Evolutionary conservation across 495 filamentous ascomycete genomes (phyloP).

Genomic region (Cercophora scortea): DNA sequence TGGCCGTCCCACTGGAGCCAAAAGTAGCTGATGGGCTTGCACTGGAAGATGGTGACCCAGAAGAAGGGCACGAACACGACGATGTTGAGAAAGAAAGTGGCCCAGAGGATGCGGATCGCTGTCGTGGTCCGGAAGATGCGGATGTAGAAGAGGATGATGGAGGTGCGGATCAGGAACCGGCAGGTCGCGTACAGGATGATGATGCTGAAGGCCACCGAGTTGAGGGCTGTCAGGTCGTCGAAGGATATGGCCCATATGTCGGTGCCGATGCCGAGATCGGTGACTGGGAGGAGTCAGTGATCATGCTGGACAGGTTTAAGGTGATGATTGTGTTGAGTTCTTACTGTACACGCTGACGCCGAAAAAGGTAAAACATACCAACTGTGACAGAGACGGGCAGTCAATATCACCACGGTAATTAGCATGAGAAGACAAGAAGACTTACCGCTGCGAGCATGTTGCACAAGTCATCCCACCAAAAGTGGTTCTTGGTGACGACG

Average conservation of each 20-base stretch:
- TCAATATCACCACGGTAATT: not conserved
- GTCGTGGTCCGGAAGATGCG: slow-evolving; percentile 33
- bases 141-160: slow-evolving; percentile 44
- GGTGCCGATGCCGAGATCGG: slow-evolving; percentile 29
- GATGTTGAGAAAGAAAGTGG: slow-evolving; percentile 23
- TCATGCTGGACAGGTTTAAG: not conserved
- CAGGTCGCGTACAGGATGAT: slow-evolving; percentile 33
- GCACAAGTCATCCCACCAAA: slow-evolving; percentile 27
- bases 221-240: slow-evolving; percentile 2
- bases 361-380: slow-evolving; percentile 7
- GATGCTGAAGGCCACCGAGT: slow-evolving; percentile 13
- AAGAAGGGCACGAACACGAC: slow-evolving; percentile 30
- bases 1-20: slow-evolving; percentile 24
- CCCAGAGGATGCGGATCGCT: slow-evolving; percentile 14
- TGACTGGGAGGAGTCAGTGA: slow-evolving; percentile 3
- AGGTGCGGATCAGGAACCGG: slow-evolving; percentile 35
- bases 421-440: not conserved
- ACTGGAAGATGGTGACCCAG: slow-evolving; percentile 33
- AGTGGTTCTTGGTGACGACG: slow-evolving; percentile 19
- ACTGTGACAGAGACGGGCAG: not conserved
- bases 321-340: not conserved
- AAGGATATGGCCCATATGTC: slow-evolving; percentile 42
- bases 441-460: slow-evolving; percentile 21
- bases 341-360: slow-evolving; percentile 4
- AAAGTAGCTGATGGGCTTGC: slow-evolving; percentile 26